phyloP scores from a whole-genome alignment of 345 rosid species.

The Gossypioides kirkii region DNA sequence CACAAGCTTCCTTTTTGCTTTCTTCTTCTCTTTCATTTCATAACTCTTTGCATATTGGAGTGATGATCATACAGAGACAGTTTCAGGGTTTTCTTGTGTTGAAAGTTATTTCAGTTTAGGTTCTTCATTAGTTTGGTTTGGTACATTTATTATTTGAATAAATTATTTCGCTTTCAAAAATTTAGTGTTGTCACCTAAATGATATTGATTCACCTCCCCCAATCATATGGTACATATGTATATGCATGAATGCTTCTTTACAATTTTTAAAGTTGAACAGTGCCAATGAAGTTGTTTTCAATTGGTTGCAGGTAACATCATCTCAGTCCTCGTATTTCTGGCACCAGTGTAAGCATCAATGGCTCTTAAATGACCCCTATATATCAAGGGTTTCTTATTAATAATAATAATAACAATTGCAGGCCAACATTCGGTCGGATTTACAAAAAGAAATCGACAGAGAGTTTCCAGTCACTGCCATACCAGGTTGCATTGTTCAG shows the following conservation, averaged over 20 bases:
- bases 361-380: not conserved
- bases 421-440: conserved; percentile 82
- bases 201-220: not conserved
- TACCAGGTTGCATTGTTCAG: conserved; percentile 83
- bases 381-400: too few relatives aligned
- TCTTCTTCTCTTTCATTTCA: not conserved
- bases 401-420: not conserved
- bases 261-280: not conserved
- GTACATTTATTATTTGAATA: not conserved
- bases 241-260: not conserved
- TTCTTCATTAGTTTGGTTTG: not conserved
- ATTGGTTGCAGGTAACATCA: conserved; percentile 55
- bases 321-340: conserved; percentile 67
- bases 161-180: not conserved
- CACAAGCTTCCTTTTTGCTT: not conserved
- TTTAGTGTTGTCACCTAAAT: not conserved
- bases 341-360: conserved; percentile 69
- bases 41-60: not conserved
- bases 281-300: conserved; percentile 1
- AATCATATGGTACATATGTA: not conserved
- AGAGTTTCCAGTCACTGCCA: conserved; percentile 75
- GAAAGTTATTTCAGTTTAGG: not conserved
- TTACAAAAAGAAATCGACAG: conserved; percentile 61
- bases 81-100: not conserved
- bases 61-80: not conserved